Evolutionary conservation across 768 basidiomycete genomes (phyloP).

Genomic region (Amanita polypyramis): DNA sequence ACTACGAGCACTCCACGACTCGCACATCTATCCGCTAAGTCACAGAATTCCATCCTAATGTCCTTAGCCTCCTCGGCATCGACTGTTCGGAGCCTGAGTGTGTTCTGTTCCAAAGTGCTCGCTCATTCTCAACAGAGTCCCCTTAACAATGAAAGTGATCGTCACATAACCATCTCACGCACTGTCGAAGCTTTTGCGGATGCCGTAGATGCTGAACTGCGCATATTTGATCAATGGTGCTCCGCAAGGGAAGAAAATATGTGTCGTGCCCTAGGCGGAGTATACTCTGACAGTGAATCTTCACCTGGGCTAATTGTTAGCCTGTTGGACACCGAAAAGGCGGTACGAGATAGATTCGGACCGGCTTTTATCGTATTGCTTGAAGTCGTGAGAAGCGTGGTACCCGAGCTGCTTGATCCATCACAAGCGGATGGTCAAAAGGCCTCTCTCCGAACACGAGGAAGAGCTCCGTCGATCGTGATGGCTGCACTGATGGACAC

Average conservation of each 20-base stretch:
- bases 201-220: conserved; percentile 53
- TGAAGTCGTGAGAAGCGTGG: conserved; percentile 30
- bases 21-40: conserved; percentile 53
- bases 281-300: conserved; percentile 18
- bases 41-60: conserved; percentile 55
- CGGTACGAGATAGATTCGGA: conserved; percentile 45
- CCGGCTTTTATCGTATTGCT: conserved; percentile 48
- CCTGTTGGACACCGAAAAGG: conserved; percentile 54
- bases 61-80: conserved; percentile 53
- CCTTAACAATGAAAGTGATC: conserved; percentile 7
- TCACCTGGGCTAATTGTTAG: conserved; percentile 38
- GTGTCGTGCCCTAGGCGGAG: conserved; percentile 44
- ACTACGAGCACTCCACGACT: conserved; percentile 46
- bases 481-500: conserved; percentile 54
- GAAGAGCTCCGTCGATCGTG: conserved; percentile 36
- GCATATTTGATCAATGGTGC: conserved; percentile 58
- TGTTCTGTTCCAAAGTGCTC: conserved; percentile 44
- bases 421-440: conserved; percentile 7
- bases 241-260: conserved; percentile 58
- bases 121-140: conserved; percentile 18
- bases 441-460: conserved; percentile 15
- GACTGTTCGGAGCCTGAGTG: conserved; percentile 49
- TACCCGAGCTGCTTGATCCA: conserved; percentile 11
- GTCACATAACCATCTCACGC: conserved; percentile 27
- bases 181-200: conserved; percentile 81